These are phyloP conservation scores for Bruguiera sexangula DNA, from an alignment of 345 rosid genomes.

Conservation along the genomic window DNA sequence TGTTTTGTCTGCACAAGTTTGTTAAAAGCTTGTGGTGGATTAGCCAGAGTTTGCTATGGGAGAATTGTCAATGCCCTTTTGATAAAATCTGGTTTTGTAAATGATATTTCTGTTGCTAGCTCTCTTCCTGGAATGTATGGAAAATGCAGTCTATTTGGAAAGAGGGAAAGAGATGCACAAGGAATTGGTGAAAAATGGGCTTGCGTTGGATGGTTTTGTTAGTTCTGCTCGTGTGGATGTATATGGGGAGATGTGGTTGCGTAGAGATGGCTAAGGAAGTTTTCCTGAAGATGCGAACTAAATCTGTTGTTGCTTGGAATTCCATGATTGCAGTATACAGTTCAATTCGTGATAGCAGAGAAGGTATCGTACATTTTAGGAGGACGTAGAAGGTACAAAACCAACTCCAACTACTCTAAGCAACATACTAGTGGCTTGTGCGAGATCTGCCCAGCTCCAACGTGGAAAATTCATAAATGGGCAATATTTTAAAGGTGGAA, in stretches of 20 bases:
- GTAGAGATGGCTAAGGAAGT: constrained; percentile 47
- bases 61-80: constrained; percentile 46
- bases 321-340: constrained; percentile 53
- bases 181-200: constrained; percentile 33
- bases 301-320: constrained; percentile 61
- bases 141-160: constrained; percentile 45
- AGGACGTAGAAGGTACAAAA: constrained; percentile 56
- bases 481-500: constrained; percentile 59
- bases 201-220: constrained; percentile 45
- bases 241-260: constrained; percentile 58
- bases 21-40: constrained; percentile 39
- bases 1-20: constrained; percentile 57
- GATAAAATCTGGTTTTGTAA: constrained; percentile 43
- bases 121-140: constrained; percentile 55
- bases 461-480: constrained; percentile 54
- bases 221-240: constrained; percentile 65
- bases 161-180: constrained; percentile 58
- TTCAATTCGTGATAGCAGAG: constrained; percentile 40
- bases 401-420: constrained; percentile 57
- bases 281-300: constrained; percentile 42
- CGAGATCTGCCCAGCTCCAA: constrained; percentile 46
- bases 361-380: constrained; percentile 46
- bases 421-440: constrained; percentile 49
- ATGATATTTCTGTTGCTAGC: constrained; percentile 55
- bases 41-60: constrained; percentile 43